Evolutionary conservation across 768 basidiomycete species (phyloP), one percentile per base, ranked within the genome.

Genomic region (Leccinum aurantiacum): DNA sequence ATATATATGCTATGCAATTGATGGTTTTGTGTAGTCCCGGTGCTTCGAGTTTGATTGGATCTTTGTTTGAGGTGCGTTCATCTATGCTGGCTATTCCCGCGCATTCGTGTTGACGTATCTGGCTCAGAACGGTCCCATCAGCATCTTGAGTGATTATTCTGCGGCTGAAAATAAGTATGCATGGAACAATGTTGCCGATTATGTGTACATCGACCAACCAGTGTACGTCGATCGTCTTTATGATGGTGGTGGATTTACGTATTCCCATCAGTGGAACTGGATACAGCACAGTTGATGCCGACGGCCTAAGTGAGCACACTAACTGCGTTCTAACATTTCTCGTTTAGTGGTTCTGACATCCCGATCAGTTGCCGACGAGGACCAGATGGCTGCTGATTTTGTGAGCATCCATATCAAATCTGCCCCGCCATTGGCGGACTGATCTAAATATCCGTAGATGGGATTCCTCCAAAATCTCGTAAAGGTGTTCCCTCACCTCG

Each of bases 201-300:
- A 83, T 62, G 80, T 90, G 53, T 89, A 85, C 85, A 76, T 90
- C 50, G 89, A 90, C 65, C 85, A 89, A 58, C 89, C 88, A 54
- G 87, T 86, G 67, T 76, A 67, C 2, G 76, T 65, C 48, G 6
- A 9, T 15, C 24, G 1, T 33, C 8, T 31, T 29, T 27, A 31
- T 46, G 9, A 1, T 4, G 1, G 3, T 4, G 1, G 3, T 7
- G 11, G 1, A 3, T 29, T 55, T 65, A 63, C 38, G 3, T 41
- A n/a, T 59, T n/a, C 22, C 13, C 22, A 25, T 35, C 60, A 82
- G 82, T 22, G 88, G 87, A n/a, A 77, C 78, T 13, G 88, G 88
- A 2, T 88, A 76, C 65, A 79, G 86, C 10, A 90, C 88, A 4
- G 82, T 80, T 13, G 87, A 89, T 62, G 66, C 77, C 5, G 66